A percentile compares a stretch with the other conserved stretches of the same genome.
Conservation (phyloP, 192 early-diverging fungal genomes). For the Mortierella hygrophila region DNA sequence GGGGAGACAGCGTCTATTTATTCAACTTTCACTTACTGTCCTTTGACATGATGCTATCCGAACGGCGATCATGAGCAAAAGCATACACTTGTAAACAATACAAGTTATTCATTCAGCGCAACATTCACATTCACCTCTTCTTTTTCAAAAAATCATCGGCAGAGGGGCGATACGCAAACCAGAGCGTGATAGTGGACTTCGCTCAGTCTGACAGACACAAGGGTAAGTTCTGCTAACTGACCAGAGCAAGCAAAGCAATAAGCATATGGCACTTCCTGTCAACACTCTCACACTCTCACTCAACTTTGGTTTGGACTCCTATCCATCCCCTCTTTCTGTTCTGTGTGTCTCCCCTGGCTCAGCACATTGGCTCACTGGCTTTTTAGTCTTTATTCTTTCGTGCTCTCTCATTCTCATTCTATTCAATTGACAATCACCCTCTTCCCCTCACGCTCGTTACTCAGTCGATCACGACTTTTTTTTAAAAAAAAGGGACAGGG, state of each 20-base stretch:
- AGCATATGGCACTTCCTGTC: slow-evolving; percentile 2
- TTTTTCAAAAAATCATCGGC: background rate
- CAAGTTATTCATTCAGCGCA: background rate
- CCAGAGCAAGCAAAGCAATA: background rate
- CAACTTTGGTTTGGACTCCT: slow-evolving; percentile 6
- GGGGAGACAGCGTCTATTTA: slow-evolving; percentile 6
- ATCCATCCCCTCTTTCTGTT: background rate
- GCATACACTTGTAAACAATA: background rate
- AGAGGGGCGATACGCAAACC: slow-evolving; percentile 4
- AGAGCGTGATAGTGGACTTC: slow-evolving; percentile 5
- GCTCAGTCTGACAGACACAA: background rate
- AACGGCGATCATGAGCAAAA: slow-evolving; percentile 10
- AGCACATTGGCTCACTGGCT: background rate
- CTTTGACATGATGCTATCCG: background rate
- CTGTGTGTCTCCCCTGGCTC: background rate
- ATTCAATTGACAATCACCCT: background rate
- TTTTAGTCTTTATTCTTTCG: background rate
- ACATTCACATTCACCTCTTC: too few species aligned
- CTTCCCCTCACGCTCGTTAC: background rate
- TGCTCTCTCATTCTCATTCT: background rate
- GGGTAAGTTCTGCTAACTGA: background rate
- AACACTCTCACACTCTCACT: background rate
- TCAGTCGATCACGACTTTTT: slow-evolving; percentile 4
- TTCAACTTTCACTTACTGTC: background rate
- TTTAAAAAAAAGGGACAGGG: background rate